Percentiles rank a stretch among this genome's conserved stretches.
phyloP scores from a whole-genome alignment of 768 basidiomycete species.

The Lepiota venenata region DNA sequence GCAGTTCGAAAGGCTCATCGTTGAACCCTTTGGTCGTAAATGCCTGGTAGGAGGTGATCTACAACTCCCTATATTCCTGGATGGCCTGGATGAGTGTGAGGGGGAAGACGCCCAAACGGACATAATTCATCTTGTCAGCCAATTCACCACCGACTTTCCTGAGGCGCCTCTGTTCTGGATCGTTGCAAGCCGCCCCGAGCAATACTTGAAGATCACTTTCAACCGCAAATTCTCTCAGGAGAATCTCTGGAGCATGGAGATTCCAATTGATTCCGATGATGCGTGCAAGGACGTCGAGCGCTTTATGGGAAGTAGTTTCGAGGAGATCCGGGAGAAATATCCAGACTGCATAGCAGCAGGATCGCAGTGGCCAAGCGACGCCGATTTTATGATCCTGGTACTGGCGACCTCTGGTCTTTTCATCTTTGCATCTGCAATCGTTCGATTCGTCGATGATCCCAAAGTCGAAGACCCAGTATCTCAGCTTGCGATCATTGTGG shows the following conservation, averaged over 20 bases:
- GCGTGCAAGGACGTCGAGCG: conserved; percentile 3
- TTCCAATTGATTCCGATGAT: conserved; percentile 4
- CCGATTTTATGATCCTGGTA: neutral
- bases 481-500: neutral
- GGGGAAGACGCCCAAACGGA: conserved; percentile 1
- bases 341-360: neutral
- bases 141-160: neutral
- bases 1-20: neutral
- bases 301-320: neutral
- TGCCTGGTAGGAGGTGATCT: neutral
- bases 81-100: neutral
- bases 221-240: neutral
- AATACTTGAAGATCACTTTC: conserved; percentile 1
- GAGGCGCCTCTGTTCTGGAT: neutral
- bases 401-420: neutral
- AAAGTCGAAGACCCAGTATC: neutral
- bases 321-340: neutral
- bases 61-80: neutral
- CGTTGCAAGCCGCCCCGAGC: conserved; percentile 3
- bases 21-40: neutral
- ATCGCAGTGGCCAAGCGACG: neutral
- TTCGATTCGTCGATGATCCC: conserved; percentile 2
- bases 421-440: neutral
- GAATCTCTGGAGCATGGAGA: neutral
- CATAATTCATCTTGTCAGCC: neutral